Base-by-base conservation (phyloP, 2,329 filamentous ascomycete species). In the Sphaerulina musiva region DNA sequence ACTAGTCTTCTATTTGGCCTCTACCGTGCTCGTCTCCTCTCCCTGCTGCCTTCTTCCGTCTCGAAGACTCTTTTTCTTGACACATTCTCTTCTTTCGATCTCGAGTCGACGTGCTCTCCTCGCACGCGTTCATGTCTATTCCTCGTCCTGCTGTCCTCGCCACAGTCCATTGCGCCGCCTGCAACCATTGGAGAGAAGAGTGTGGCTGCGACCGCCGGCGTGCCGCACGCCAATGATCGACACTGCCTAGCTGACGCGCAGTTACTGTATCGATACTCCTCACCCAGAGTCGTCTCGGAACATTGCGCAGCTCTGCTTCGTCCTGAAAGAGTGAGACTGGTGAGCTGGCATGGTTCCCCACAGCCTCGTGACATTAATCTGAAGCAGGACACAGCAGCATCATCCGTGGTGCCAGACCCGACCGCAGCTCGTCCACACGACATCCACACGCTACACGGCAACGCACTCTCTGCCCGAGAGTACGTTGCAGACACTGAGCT, bases 31-130 rank as follows among this genome's bases (percentile, higher is more conserved):
- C 48, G 41, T 52, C 47, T 45, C 58, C 46, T 52, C 47, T 45
- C 58, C 46, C 57, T 60, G 61, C 57, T 58, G 45, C 54, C 50
- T 53, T 46, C 52, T 54, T 46, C 57, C 58, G 57, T 56, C 38
- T 46, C 44, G 51, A 52, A 26, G 38, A 46, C 45, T 53, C 44
- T 48, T 47, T 23, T 47, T 23, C 32, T 51, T 42, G 20, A 20
- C 20, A 20, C 12, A 36, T 34, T 54, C 38, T 42, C 54, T 43
- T 49, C 46, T 52, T 39, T 42, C 34, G n/a, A 11, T 32, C 12
- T 44, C 36, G 39, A 20, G 17, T 34, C 29, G 12, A 26, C 23
- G 40, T 41, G 17, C 10, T 57, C 45, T 45, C 23, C 34, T 45
- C 26, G 48, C 46, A 43, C 39, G 17, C 39, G 29, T 53, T 51